Percentiles rank a stretch among this genome's conserved stretches.
Conservation (phyloP, 257 asterid species). For the Solanum appendiculatum region DNA sequence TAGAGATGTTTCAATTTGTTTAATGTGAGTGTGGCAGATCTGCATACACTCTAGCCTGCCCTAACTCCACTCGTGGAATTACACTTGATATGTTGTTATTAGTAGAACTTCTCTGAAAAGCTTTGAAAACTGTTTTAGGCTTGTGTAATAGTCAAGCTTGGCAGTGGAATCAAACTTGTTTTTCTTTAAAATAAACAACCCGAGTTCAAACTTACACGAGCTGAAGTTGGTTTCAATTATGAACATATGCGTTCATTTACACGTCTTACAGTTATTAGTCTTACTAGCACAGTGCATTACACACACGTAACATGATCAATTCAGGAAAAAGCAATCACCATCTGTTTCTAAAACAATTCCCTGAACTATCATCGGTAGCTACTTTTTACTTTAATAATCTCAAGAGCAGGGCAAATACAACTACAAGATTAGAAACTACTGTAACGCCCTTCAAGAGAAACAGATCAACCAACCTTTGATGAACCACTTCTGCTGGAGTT, state of each 20-base stretch:
- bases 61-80: background rate
- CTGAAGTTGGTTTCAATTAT: background rate
- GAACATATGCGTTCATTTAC: background rate
- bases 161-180: too few species aligned
- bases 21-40: too few species aligned
- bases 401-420: background rate
- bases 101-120: too few species aligned
- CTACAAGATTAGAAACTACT: background rate
- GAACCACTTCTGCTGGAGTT: background rate
- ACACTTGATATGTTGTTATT: background rate
- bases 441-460: background rate
- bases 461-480: background rate
- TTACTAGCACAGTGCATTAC: background rate
- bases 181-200: background rate
- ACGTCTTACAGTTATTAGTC: background rate
- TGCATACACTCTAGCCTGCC: too few species aligned
- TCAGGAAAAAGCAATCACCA: background rate
- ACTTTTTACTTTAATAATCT: background rate
- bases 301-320: background rate
- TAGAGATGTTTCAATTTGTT: too few species aligned
- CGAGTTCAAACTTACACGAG: background rate
- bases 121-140: too few species aligned
- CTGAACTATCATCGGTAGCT: background rate
- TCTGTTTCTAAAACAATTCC: background rate
- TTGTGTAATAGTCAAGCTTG: too few species aligned